These are phyloP conservation scores for Ceratocystis eucalypticola DNA, from an alignment of 2,329 filamentous ascomycete genomes.

Conservation along the genomic window DNA sequence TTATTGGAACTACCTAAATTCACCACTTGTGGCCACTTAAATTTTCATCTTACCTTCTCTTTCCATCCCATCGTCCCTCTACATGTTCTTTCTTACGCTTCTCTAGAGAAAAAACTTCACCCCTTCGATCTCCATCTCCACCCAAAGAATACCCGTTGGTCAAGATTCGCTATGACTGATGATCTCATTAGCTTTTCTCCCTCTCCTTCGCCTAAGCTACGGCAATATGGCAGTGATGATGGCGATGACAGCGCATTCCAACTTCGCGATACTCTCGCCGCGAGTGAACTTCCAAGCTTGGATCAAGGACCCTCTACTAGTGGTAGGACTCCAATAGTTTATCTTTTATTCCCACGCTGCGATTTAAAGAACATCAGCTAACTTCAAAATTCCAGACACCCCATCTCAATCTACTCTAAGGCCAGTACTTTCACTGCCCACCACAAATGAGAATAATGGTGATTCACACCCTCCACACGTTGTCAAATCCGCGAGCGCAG, in stretches of 20 bases:
- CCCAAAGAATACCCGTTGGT: neutral
- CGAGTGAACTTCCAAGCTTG: no score
- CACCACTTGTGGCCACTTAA: neutral
- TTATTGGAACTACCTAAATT: neutral
- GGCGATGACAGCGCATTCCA: neutral
- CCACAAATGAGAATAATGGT: no score
- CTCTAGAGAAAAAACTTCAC: neutral
- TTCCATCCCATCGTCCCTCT: neutral
- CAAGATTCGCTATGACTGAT: neutral
- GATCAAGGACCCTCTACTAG: no score
- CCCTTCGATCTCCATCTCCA: neutral
- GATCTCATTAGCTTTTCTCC: slow-evolving; percentile 5
- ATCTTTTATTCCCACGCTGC: no score
- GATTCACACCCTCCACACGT: no score
- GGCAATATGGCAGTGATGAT: neutral
- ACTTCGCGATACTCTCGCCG: neutral
- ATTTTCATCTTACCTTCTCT: neutral
- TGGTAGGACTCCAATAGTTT: no score
- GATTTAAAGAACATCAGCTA: no score
- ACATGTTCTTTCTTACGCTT: neutral
- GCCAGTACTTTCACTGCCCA: no score
- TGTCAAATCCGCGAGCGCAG: no score
- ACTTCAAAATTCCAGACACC: no score
- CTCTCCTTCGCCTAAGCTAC: neutral
- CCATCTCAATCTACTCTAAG: no score